Evolutionary conservation across 495 filamentous ascomycete genomes (phyloP).

Genomic region (Penicillium parvum): DNA sequence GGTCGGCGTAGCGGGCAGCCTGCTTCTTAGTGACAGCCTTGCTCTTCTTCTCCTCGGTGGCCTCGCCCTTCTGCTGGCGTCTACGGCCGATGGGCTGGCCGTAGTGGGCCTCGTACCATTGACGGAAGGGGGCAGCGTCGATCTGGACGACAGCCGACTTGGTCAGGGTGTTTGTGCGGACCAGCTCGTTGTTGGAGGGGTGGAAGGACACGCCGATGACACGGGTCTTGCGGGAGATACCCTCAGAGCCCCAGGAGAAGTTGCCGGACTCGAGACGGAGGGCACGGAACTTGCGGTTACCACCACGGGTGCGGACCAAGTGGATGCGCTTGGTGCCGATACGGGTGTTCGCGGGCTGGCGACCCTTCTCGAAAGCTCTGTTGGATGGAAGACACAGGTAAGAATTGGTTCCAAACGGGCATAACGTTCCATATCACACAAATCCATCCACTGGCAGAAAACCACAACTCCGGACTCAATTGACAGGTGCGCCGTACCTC

Average conservation of each 20-base stretch:
- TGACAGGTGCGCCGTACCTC: constrained; percentile 52
- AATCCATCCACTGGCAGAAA: background rate
- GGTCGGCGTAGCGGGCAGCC: constrained; percentile 69
- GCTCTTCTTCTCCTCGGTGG: constrained; percentile 80
- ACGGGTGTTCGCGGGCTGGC: constrained; percentile 98
- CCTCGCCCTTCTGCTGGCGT: constrained; percentile 75
- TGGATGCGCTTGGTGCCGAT: constrained; percentile 98
- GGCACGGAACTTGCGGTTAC: constrained; percentile 98
- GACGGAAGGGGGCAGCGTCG: constrained; percentile 96
- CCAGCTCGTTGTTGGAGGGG: constrained; percentile 99
- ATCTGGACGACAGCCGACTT: constrained; percentile 97
- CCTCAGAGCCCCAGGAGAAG: constrained; percentile 99
- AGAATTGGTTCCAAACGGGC: constrained; percentile 9
- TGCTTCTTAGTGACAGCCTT: constrained; percentile 94
- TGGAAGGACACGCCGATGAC: constrained; percentile 97
- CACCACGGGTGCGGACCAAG: constrained; percentile 95
- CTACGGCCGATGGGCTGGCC: constrained; percentile 80
- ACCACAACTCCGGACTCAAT: constrained; percentile 9
- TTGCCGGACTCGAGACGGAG: constrained; percentile 99
- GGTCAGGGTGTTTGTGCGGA: constrained; percentile 99
- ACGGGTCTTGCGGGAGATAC: constrained; percentile 94
- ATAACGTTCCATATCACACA: constrained; percentile 1
- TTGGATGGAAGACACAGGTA: constrained; percentile 17
- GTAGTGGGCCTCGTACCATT: constrained; percentile 99
- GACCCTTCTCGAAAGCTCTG: constrained; percentile 99